A percentile compares a stretch with the other conserved stretches of the same genome.
Conservation (phyloP, 768 basidiomycete genomes). For the Mrakia gelida region DNA sequence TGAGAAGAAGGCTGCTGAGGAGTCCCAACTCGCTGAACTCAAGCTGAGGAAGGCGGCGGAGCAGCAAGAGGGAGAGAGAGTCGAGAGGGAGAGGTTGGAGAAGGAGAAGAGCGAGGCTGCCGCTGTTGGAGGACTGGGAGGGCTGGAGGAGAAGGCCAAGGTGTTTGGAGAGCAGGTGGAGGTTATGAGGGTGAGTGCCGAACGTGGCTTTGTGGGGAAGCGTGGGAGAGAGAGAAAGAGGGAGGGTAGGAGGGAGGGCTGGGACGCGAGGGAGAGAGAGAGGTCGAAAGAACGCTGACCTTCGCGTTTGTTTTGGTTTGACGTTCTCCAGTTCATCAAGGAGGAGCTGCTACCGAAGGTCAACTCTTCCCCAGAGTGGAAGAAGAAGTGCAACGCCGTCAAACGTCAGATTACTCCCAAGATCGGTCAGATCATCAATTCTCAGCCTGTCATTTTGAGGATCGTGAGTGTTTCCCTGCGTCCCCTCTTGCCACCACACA, state of each 20-base stretch:
- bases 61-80: slow-evolving; percentile 22
- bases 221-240: slow-evolving; percentile 59
- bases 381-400: slow-evolving; percentile 60
- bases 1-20: slow-evolving; percentile 21
- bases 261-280: slow-evolving; percentile 34
- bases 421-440: slow-evolving; percentile 80
- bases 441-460: slow-evolving; percentile 55
- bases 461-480: slow-evolving; percentile 45
- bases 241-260: slow-evolving; percentile 47
- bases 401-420: slow-evolving; percentile 79
- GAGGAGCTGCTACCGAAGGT: slow-evolving; percentile 54
- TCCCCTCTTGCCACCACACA: background rate
- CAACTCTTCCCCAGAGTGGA: slow-evolving; percentile 56
- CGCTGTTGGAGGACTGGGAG: slow-evolving; percentile 26
- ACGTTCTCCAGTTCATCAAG: slow-evolving; percentile 23
- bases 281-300: slow-evolving; percentile 29
- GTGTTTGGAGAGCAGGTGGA: slow-evolving; percentile 41
- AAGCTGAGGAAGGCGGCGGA: slow-evolving; percentile 25
- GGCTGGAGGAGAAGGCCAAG: slow-evolving; percentile 30
- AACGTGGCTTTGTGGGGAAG: too few relatives aligned
- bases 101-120: slow-evolving; percentile 24
- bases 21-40: slow-evolving; percentile 26
- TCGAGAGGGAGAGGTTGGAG: slow-evolving; percentile 25
- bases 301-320: background rate
- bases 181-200: slow-evolving; percentile 36